These are phyloP conservation scores for Ceraceosorus guamensis DNA, from an alignment of 1,284 basidiomycete species.

Conservation along the genomic window DNA sequence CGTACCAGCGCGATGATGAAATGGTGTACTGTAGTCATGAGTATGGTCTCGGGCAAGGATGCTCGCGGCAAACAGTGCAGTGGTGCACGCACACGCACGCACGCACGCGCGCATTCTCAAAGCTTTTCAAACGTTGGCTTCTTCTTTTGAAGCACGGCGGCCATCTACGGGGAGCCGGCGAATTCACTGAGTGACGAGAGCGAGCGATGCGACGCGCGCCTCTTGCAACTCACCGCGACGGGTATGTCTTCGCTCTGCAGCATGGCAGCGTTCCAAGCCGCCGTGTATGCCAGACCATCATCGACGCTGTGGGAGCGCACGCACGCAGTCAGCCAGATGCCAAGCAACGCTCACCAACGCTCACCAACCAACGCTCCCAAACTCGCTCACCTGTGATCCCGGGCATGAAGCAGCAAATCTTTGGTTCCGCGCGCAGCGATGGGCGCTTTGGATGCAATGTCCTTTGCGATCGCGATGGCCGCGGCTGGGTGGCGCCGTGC, in stretches of 20 bases:
- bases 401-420: constrained; percentile 63
- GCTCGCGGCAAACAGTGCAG: too few species aligned
- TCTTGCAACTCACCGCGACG: constrained; percentile 37
- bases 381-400: too few species aligned
- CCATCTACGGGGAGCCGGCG: constrained; percentile 29
- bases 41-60: too few species aligned
- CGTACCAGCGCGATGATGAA: too few species aligned
- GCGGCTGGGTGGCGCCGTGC: constrained; percentile 50
- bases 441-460: constrained; percentile 71
- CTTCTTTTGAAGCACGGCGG: constrained; percentile 50
- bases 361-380: too few species aligned
- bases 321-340: not conserved
- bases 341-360: not conserved
- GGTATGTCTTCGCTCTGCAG: constrained; percentile 62
- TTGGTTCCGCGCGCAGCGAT: constrained; percentile 77
- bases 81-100: too few species aligned
- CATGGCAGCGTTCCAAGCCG: constrained; percentile 66
- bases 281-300: constrained; percentile 72
- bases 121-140: constrained; percentile 44
- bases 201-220: not conserved
- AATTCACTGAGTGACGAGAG: not conserved
- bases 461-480: constrained; percentile 62
- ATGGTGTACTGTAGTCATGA: too few species aligned
- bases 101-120: constrained; percentile 9
- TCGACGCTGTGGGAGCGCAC: constrained; percentile 59